These are phyloP conservation scores for Ascochyta viciae-villosae DNA, from an alignment of 2,329 filamentous ascomycete species.

Conservation along the genomic window DNA sequence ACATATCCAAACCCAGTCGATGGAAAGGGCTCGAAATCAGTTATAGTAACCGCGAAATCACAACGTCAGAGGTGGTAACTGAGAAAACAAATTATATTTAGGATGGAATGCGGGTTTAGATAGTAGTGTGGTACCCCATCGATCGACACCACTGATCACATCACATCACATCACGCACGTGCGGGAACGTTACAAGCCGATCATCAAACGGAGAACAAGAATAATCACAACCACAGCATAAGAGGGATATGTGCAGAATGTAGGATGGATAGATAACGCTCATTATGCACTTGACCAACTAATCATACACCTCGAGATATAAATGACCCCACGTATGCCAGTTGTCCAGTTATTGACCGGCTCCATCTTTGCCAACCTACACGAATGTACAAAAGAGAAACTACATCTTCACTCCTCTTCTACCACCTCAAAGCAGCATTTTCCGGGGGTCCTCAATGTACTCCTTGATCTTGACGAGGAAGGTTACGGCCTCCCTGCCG, in stretches of 20 bases:
- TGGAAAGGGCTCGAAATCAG: no score
- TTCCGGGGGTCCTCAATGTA: slow-evolving; percentile 94
- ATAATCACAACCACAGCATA: not conserved
- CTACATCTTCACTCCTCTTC: not conserved
- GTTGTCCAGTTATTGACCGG: slow-evolving; percentile 6
- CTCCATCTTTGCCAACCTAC: slow-evolving; percentile 1
- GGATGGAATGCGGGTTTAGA: not conserved
- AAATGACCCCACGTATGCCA: slow-evolving; percentile 7
- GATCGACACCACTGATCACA: not conserved
- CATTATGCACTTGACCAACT: slow-evolving; percentile 21
- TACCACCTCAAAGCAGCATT: slow-evolving; percentile 70
- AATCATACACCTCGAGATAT: slow-evolving; percentile 17
- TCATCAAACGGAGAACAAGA: not conserved
- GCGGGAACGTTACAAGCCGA: no score
- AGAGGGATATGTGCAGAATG: not conserved
- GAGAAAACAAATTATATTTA: no score
- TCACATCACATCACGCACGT: no score
- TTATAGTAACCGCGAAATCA: no score
- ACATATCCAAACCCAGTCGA: no score
- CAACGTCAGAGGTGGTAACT: no score
- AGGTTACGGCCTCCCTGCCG: slow-evolving; percentile 93
- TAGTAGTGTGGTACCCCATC: not conserved
- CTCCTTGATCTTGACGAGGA: slow-evolving; percentile 96
- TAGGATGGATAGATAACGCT: slow-evolving; percentile 15
- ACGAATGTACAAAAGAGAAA: slow-evolving; percentile 17